These are phyloP conservation scores for Fusarium papillatum DNA, from an alignment of 2,329 filamentous ascomycete genomes.

Conservation along the genomic window DNA sequence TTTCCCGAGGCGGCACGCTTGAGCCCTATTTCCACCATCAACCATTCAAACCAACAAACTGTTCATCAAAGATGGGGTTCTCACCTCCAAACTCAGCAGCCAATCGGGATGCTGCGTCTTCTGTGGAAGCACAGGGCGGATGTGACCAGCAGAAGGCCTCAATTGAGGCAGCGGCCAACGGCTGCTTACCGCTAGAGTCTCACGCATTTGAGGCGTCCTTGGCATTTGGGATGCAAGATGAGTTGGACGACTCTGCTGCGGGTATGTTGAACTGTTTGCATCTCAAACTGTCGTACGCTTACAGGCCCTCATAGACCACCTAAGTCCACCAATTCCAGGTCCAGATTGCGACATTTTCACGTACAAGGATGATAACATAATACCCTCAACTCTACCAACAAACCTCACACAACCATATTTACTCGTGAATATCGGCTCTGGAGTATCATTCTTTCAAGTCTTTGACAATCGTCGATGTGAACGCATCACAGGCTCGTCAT, in stretches of 20 bases:
- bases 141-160: neutral
- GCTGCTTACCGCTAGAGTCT: neutral
- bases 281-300: fast-evolving
- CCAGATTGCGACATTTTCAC: conserved; percentile 87
- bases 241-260: conserved; percentile 15
- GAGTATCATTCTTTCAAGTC: conserved; percentile 97
- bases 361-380: conserved; percentile 89
- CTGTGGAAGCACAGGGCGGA: neutral
- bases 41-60: neutral
- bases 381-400: conserved; percentile 84
- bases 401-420: conserved; percentile 93
- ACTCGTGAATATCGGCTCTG: conserved; percentile 97
- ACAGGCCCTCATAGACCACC: neutral
- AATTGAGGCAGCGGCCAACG: neutral
- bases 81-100: neutral
- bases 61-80: neutral
- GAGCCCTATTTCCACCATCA: conserved; percentile 1
- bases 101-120: neutral
- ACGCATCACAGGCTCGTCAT: conserved; percentile 93
- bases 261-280: neutral
- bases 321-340: conserved; percentile 11
- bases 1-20: neutral
- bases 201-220: neutral
- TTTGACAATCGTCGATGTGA: conserved; percentile 88
- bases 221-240: conserved; percentile 13